Percentiles rank a stretch among this genome's conserved stretches.
These are phyloP conservation scores for Pascua sp. DNA, from an alignment of 1,284 basidiomycete species.

Conservation along the genomic window DNA sequence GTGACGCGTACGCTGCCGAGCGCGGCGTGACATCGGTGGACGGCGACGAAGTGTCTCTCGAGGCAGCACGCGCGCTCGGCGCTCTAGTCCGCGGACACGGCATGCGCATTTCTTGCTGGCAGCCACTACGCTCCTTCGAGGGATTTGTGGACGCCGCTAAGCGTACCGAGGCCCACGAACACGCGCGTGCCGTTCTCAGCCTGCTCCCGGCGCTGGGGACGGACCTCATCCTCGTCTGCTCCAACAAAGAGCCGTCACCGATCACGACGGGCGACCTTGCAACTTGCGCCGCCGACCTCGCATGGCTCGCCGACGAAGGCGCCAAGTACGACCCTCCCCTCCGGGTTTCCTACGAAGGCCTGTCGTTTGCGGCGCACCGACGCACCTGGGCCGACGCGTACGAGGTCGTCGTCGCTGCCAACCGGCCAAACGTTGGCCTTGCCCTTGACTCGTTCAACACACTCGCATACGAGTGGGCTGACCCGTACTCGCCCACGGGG, in stretches of 20 bases:
- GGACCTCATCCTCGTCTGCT: constrained; percentile 6
- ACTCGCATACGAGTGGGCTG: constrained; percentile 6
- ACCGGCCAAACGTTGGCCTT: constrained; percentile 9
- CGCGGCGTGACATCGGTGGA: background rate
- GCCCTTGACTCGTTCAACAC: constrained; percentile 11
- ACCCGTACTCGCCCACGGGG: background rate
- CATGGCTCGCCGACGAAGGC: constrained; percentile 2
- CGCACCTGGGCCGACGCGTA: constrained; percentile 4
- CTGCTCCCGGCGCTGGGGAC: constrained; percentile 3
- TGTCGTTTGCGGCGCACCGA: constrained; percentile 5
- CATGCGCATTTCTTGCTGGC: constrained; percentile 5
- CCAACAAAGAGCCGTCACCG: background rate
- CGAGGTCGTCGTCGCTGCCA: constrained; percentile 2
- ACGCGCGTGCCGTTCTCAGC: background rate
- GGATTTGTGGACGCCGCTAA: background rate
- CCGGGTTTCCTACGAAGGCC: constrained; percentile 1
- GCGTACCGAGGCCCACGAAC: background rate
- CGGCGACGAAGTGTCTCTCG: background rate
- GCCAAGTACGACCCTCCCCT: background rate
- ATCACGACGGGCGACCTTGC: background rate
- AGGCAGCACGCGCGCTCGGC: background rate
- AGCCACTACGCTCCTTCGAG: constrained; percentile 6
- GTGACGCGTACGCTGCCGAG: background rate
- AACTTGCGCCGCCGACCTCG: background rate
- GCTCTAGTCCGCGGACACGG: background rate